phyloP scores from a whole-genome alignment of 1,284 basidiomycete species.

The Caloboletus firmus region DNA sequence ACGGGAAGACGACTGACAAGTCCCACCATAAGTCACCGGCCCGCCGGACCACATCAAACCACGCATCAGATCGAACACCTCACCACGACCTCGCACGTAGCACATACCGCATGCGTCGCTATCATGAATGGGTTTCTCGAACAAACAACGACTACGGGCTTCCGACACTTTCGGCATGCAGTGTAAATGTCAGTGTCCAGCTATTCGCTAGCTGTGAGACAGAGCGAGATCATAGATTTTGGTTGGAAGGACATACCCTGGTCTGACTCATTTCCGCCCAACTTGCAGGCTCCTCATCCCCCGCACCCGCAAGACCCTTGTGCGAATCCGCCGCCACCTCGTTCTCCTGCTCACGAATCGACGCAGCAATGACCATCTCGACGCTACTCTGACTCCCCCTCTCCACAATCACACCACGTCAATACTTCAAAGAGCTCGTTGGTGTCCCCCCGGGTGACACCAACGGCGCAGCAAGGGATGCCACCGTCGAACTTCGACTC shows the following conservation, averaged over 20 bases:
- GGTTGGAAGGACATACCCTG: slow-evolving; percentile 40
- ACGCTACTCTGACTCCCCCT: slow-evolving; percentile 65
- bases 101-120: slow-evolving; percentile 53
- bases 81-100: slow-evolving; percentile 48
- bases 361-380: slow-evolving; percentile 58
- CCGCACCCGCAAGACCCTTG: neutral
- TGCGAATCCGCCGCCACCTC: slow-evolving; percentile 10
- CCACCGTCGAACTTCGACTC: slow-evolving; percentile 62
- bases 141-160: slow-evolving; percentile 45
- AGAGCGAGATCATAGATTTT: neutral
- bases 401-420: slow-evolving; percentile 21
- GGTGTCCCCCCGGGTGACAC: slow-evolving; percentile 13
- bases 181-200: slow-evolving; percentile 68
- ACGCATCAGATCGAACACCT: slow-evolving; percentile 72
- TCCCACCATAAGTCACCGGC: neutral
- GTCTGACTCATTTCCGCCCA: slow-evolving; percentile 44
- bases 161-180: slow-evolving; percentile 63
- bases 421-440: neutral
- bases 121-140: slow-evolving; percentile 31
- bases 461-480: slow-evolving; percentile 49
- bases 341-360: slow-evolving; percentile 37
- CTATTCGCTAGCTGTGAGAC: slow-evolving; percentile 35
- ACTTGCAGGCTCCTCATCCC: slow-evolving; percentile 6
- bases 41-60: neutral
- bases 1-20: slow-evolving; percentile 67